Evolutionary conservation across 1,139 yeast genomes (phyloP).

Genomic region (Citeromyces siamensis): DNA sequence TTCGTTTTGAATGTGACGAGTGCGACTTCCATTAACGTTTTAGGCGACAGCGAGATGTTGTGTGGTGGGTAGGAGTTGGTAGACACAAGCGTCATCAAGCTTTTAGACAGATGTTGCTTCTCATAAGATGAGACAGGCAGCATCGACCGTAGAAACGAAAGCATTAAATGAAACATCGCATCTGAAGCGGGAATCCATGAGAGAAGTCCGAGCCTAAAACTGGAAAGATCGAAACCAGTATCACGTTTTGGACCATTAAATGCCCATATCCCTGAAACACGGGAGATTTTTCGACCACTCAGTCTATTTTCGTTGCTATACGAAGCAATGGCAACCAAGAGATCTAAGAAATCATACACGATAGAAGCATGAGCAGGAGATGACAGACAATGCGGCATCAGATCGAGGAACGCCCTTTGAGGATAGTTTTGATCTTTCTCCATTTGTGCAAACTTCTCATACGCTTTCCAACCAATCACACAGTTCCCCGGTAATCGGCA

Average conservation of each 20-base stretch:
- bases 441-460: constrained; percentile 50
- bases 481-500: constrained; percentile 71
- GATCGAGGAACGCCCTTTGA: constrained; percentile 59
- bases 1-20: constrained; percentile 61
- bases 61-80: constrained; percentile 52
- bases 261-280: constrained; percentile 87
- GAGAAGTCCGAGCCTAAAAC: constrained; percentile 60
- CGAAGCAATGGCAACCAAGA: constrained; percentile 70
- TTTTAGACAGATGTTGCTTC: constrained; percentile 46
- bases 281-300: constrained; percentile 69
- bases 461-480: constrained; percentile 79
- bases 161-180: constrained; percentile 70
- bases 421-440: constrained; percentile 60
- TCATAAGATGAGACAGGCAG: constrained; percentile 52
- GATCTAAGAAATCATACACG: constrained; percentile 76
- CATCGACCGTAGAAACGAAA: constrained; percentile 74
- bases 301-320: constrained; percentile 70
- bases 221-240: constrained; percentile 19
- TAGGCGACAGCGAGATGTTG: constrained; percentile 20
- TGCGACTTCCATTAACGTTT: constrained; percentile 41
- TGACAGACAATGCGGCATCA: constrained; percentile 74
- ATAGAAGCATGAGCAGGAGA: constrained; percentile 86
- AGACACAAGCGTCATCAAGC: constrained; percentile 49
- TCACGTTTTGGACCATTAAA: constrained; percentile 25
- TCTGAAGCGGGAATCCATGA: constrained; percentile 77